phyloP scores from a whole-genome alignment of 2,329 filamentous ascomycete species.

The Grosmannia clavigera region DNA sequence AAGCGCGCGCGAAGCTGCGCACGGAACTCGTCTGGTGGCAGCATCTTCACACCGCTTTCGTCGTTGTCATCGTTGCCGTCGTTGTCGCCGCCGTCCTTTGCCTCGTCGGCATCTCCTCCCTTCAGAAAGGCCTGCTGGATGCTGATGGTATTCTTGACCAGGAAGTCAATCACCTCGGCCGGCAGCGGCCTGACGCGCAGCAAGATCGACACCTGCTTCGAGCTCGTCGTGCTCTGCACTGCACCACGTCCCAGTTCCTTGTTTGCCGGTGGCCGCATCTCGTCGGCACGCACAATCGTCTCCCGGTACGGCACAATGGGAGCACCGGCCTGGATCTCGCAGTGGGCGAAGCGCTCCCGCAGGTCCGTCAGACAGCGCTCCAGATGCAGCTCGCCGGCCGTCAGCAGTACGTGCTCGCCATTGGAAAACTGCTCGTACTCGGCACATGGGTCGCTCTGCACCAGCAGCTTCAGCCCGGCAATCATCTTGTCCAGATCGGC shows the following conservation, averaged over 20 bases:
- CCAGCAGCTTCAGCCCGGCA: constrained; percentile 68
- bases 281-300: constrained; percentile 73
- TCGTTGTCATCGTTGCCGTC: constrained; percentile 30
- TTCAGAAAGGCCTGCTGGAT: constrained; percentile 36
- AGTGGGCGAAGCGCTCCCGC: constrained; percentile 81
- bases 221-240: constrained; percentile 63
- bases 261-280: constrained; percentile 84
- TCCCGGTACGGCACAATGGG: constrained; percentile 95
- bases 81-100: constrained; percentile 26
- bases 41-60: constrained; percentile 45
- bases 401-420: constrained; percentile 89
- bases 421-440: constrained; percentile 88
- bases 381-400: constrained; percentile 86
- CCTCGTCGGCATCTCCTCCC: constrained; percentile 13
- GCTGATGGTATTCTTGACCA: constrained; percentile 65
- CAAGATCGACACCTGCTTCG: constrained; percentile 71
- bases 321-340: constrained; percentile 86
- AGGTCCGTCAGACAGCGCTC: constrained; percentile 91
- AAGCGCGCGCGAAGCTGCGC: constrained; percentile 57
- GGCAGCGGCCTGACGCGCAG: constrained; percentile 72
- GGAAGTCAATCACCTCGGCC: constrained; percentile 65
- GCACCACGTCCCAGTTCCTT: constrained; percentile 77
- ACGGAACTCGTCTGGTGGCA: constrained; percentile 68
- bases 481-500: constrained; percentile 93
- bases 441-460: constrained; percentile 90